Percentiles rank a stretch among this genome's conserved stretches.
These are phyloP conservation scores for Candida loeiensis DNA, from an alignment of 805 yeast species.

Conservation along the genomic window DNA sequence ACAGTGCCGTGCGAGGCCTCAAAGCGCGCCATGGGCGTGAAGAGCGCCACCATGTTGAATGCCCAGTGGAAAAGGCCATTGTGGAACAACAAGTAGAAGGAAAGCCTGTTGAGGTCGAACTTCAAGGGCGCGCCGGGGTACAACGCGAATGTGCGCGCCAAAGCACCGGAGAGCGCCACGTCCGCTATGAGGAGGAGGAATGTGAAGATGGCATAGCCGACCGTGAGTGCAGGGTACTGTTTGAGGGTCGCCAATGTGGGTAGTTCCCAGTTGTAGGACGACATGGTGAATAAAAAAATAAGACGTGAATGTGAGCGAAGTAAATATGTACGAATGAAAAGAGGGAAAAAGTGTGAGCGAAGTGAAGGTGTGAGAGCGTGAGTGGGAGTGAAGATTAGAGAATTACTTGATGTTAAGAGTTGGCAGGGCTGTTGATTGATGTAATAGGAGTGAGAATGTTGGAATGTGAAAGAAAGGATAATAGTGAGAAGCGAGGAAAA, in stretches of 20 bases:
- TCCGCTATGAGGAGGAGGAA: conserved; percentile 40
- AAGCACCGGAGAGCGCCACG: conserved; percentile 20
- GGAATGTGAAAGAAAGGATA: too few relatives aligned
- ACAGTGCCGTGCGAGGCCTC: conserved; percentile 80
- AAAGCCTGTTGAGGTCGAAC: conserved; percentile 47
- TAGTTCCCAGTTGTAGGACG: conserved; percentile 3
- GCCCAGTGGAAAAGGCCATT: conserved; percentile 55
- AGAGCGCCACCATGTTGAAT: conserved; percentile 54
- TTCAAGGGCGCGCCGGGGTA: conserved; percentile 52
- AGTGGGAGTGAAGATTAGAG: too few relatives aligned
- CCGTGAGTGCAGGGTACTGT: conserved; percentile 54
- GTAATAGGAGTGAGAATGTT: too few relatives aligned
- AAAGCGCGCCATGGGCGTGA: conserved; percentile 59
- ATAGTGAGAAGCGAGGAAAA: too few relatives aligned
- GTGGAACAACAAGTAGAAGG: conserved; percentile 74
- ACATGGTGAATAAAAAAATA: neutral
- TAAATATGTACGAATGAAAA: neutral
- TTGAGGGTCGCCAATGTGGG: conserved; percentile 10
- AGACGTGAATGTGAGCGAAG: neutral
- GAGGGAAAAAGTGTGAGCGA: neutral
- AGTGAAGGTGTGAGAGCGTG: neutral
- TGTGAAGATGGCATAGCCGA: conserved; percentile 58
- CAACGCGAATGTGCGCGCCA: conserved; percentile 42
- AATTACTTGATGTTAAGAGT: too few relatives aligned
- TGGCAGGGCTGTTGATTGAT: too few relatives aligned